Evolutionary conservation across 2,329 filamentous ascomycete species (phyloP).

Genomic region (Tolypocladium inflatum): DNA sequence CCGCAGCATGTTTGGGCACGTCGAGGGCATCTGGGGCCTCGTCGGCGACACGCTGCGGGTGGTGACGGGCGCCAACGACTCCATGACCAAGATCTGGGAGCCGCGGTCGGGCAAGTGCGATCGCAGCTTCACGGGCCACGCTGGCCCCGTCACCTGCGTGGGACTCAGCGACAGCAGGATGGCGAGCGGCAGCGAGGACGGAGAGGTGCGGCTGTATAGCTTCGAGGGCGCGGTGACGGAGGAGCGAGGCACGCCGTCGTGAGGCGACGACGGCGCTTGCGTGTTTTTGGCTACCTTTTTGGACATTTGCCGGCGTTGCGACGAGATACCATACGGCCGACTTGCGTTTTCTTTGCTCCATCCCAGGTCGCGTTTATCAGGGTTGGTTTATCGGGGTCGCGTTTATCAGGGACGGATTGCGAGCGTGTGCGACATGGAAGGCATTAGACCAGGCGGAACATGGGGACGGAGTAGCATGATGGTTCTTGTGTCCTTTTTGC

Average conservation of each 20-base stretch:
- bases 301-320: not conserved
- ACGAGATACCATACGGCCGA: not conserved
- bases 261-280: constrained; percentile 1
- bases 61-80: constrained; percentile 84
- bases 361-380: not conserved
- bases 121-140: constrained; percentile 82
- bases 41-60: constrained; percentile 81
- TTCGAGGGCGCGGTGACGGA: constrained; percentile 49
- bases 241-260: constrained; percentile 42
- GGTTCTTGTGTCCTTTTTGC: not conserved
- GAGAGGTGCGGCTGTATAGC: constrained; percentile 77
- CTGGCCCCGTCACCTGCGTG: constrained; percentile 86
- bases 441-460: not conserved
- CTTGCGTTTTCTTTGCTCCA: not conserved
- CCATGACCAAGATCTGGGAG: constrained; percentile 92
- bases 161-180: constrained; percentile 83
- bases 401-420: not conserved
- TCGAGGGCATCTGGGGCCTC: constrained; percentile 92
- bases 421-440: not conserved
- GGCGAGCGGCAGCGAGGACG: constrained; percentile 88
- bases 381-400: too few relatives aligned
- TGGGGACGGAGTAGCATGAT: too few relatives aligned
- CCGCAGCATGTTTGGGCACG: constrained; percentile 90
- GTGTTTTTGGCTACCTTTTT: not conserved
- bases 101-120: constrained; percentile 85